Conservation (phyloP, 2,329 filamentous ascomycete genomes). For the Trichoderma harzianum region DNA sequence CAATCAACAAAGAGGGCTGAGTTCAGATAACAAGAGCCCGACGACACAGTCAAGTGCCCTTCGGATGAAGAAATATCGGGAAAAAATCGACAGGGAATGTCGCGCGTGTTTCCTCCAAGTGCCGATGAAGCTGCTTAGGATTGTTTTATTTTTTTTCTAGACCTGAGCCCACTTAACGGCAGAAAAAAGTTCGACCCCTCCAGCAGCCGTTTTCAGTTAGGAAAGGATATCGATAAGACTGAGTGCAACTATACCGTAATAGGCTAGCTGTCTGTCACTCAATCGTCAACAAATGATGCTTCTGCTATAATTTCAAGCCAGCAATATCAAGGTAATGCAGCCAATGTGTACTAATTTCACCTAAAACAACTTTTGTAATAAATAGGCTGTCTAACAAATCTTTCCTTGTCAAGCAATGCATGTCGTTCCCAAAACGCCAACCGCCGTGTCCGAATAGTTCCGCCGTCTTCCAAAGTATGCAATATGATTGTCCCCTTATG, state of each 20-base stretch:
- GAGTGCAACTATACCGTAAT: background rate
- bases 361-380: background rate
- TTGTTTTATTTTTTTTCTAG: background rate
- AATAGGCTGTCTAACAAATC: background rate
- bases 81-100: background rate
- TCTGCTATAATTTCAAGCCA: background rate
- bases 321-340: background rate
- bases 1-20: background rate
- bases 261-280: background rate
- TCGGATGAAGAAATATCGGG: background rate
- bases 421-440: conserved; percentile 14
- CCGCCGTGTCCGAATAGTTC: background rate
- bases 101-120: conserved; percentile 1
- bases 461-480: conserved; percentile 2
- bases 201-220: background rate
- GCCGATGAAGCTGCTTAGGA: background rate
- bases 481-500: conserved; percentile 2
- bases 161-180: conserved; percentile 3
- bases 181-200: conserved; percentile 6
- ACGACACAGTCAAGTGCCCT: conserved; percentile 10
- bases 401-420: background rate
- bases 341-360: too few relatives aligned
- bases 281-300: background rate
- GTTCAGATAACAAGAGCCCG: background rate
- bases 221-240: conserved; percentile 6